Base-by-base conservation (phyloP, 331 rosid genomes). In the Pyrus hybrid region DNA sequence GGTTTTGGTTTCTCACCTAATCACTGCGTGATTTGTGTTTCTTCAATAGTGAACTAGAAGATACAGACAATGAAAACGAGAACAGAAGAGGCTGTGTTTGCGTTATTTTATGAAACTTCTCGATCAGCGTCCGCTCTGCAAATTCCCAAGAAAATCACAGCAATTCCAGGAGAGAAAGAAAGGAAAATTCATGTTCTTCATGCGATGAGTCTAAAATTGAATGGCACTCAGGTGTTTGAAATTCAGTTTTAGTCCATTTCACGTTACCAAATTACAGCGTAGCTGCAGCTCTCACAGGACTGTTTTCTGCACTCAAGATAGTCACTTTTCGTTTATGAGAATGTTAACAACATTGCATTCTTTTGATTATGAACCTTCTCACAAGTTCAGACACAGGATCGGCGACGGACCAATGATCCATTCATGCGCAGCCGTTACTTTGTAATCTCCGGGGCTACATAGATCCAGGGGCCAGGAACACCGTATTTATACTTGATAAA, bases 61-160 rank as follows among this genome's bases (percentile, higher is more conserved):
- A 84, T 61, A 76, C 68, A 2, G 86, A 81, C 30, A 67, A 70
- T 56, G 88, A 77, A 65, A 60, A 62, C 13, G 86, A 77, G 26
- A 77, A 77, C 73, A 79, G 49, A 25, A 68, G 84, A 73, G 49
- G 84, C 72, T 87, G 90, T 70, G 66, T 79, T 33, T 87, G 90
- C 62, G 76, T 81, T 26, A 87, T 87, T 82, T 77, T 82, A 33
- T 87, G 86, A 87, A 87, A 33, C 13, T 25, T 41, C 71, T 49
- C 72, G 28, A 43, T 56, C 51, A 58, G 23, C 64, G 37, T 62
- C 76, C 30, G 3, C 67, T 75, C 67, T 74, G 67, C 75, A 70
- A 54, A 57, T 67, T 78, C 20, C 63, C 7, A 57, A 72, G 28
- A 30, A 66, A 75, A 66, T 49, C 18, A 25, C 70, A 29, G 51